A percentile compares a stretch with the other conserved stretches of the same genome.
Conservation (phyloP, 1,284 basidiomycete species). For the Tilletiopsis washingtonensis region DNA sequence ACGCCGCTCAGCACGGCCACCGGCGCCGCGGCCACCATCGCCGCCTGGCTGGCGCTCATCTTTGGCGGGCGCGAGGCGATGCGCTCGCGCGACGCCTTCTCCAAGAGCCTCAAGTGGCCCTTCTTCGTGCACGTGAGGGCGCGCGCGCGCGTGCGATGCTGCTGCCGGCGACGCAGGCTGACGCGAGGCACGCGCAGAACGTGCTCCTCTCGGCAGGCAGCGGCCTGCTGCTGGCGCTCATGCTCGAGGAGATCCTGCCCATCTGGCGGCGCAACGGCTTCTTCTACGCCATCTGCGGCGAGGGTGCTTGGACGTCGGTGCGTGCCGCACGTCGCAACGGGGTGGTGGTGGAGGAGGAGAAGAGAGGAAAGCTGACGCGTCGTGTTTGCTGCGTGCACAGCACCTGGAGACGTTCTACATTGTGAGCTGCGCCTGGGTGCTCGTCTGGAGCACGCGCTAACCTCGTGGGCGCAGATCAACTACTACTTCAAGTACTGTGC, state of each 20-base stretch:
- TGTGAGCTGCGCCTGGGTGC: conserved; percentile 67
- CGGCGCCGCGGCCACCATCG: conserved; percentile 52
- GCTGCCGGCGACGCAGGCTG: too few relatives aligned
- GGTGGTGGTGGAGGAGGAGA: not conserved
- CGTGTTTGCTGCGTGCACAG: not conserved
- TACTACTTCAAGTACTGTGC: conserved; percentile 4
- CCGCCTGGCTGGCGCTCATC: conserved; percentile 75
- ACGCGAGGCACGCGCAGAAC: too few relatives aligned
- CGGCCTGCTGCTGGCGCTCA: conserved; percentile 68
- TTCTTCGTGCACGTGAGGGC: conserved; percentile 92
- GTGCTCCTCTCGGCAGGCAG: conserved; percentile 76
- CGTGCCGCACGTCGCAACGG: too few relatives aligned
- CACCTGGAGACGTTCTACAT: conserved; percentile 66
- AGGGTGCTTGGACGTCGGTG: conserved; percentile 73
- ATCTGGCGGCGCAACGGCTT: conserved; percentile 25
- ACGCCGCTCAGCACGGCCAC: conserved; percentile 4
- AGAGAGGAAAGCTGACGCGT: not conserved
- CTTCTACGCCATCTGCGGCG: conserved; percentile 65
- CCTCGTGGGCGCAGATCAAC: too few relatives aligned
- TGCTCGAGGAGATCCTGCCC: conserved; percentile 61
- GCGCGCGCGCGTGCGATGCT: too few relatives aligned
- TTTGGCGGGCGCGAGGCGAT: conserved; percentile 79
- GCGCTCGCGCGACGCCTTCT: conserved; percentile 58
- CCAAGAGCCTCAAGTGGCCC: conserved; percentile 57
- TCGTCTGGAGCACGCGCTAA: not conserved